These are phyloP conservation scores for Rhodotorula sp. DNA, from an alignment of 1,284 basidiomycete genomes.

Conservation along the genomic window DNA sequence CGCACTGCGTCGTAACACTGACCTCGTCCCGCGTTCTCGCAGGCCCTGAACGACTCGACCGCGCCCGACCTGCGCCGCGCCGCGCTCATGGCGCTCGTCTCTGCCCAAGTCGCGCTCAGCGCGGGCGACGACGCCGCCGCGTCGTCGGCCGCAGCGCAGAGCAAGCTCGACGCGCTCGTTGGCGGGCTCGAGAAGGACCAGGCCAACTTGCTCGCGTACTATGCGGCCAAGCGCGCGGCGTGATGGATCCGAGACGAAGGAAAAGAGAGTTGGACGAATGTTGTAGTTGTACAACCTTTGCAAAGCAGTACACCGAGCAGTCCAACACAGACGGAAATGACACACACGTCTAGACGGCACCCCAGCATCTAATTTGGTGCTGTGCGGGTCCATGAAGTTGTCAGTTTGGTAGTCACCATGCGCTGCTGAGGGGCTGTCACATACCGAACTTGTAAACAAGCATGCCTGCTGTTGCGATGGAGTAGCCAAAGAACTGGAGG, in stretches of 20 bases:
- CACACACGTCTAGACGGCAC: background rate
- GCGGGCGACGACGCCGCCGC: constrained; percentile 62
- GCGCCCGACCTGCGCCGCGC: constrained; percentile 76
- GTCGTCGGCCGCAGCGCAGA: background rate
- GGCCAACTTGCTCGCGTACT: constrained; percentile 22
- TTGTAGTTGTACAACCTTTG: too few species aligned
- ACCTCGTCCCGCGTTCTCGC: background rate
- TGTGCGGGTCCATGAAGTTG: background rate
- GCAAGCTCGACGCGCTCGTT: constrained; percentile 65
- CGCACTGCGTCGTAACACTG: background rate
- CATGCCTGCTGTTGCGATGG: constrained; percentile 16
- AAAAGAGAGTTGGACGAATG: too few species aligned
- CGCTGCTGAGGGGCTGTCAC: background rate
- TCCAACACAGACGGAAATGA: background rate
- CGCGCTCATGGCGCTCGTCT: constrained; percentile 73
- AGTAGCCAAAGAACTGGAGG: constrained; percentile 28
- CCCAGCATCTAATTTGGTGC: background rate
- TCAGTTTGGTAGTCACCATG: too few species aligned
- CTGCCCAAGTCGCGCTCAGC: constrained; percentile 74
- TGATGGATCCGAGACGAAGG: background rate
- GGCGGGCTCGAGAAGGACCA: constrained; percentile 67
- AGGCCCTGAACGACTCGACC: constrained; percentile 70
- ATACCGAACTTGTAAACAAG: constrained; percentile 19
- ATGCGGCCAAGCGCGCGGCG: background rate
- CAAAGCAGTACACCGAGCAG: too few species aligned